phyloP scores from a whole-genome alignment of 2,329 filamentous ascomycete species.

The Scedosporium boydii region DNA sequence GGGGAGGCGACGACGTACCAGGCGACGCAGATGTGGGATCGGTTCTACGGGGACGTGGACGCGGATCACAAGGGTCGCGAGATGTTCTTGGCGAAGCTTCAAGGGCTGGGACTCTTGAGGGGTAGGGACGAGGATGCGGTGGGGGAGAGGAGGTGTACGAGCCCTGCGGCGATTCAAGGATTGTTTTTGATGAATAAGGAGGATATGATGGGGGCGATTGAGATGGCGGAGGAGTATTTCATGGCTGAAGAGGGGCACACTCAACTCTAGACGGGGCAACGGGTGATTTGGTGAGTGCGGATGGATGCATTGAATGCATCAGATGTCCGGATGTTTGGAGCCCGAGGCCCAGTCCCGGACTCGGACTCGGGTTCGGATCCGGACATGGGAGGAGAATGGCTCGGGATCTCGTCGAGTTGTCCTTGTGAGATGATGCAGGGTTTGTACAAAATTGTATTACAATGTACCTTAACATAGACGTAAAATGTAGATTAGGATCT shows the following conservation, averaged over 20 bases:
- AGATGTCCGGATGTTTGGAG: too few relatives aligned
- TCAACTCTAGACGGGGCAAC: not conserved
- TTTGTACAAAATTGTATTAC: not conserved
- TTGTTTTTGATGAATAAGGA: slow-evolving; percentile 94
- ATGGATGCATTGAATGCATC: too few relatives aligned
- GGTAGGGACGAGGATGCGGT: slow-evolving; percentile 37
- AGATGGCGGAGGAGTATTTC: slow-evolving; percentile 50
- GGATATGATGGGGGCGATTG: slow-evolving; percentile 76
- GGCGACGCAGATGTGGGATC: slow-evolving; percentile 80
- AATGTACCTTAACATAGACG: too few relatives aligned
- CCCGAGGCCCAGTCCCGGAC: too few relatives aligned
- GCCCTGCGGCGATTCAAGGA: slow-evolving; percentile 86
- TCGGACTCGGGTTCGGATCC: not conserved
- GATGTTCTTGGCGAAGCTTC: slow-evolving; percentile 62
- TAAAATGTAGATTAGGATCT: not conserved
- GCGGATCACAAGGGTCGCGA: slow-evolving; percentile 48
- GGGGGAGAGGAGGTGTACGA: slow-evolving; percentile 47
- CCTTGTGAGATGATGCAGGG: not conserved
- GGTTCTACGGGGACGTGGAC: slow-evolving; percentile 86
- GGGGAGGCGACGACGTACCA: slow-evolving; percentile 82
- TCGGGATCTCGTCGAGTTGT: too few relatives aligned
- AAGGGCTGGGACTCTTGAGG: slow-evolving; percentile 61
- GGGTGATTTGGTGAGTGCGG: not conserved
- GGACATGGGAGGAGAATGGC: not conserved
- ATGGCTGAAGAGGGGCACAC: slow-evolving; percentile 4